Evolutionary conservation across 2,329 filamentous ascomycete genomes (phyloP), one percentile per base, ranked within the genome.

Genomic region (Alternaria novae-zelandiae): DNA sequence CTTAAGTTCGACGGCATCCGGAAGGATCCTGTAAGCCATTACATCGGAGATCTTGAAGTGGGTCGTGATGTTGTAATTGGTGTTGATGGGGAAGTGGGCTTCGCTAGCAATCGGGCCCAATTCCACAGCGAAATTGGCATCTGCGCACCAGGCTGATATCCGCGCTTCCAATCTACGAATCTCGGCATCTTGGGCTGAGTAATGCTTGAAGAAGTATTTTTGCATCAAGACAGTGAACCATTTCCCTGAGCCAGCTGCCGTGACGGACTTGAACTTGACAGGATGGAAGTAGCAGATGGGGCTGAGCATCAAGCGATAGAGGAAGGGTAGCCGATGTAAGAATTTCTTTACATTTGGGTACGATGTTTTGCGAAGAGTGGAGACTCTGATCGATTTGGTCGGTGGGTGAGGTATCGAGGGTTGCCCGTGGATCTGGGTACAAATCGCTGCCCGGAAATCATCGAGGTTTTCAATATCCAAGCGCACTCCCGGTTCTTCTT

Each of bases 241-340:
- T 58, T 81, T 80, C 0, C 85, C 85, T 7, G 85, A 86, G 0
- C 83, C 82, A 6, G 83, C 83, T 2, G 82, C 81, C 25, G 81
- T 85, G 50, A 87, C 78, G 0, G 84, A 86, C n/a, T 78, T 72
- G 63, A 87, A 83, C 45, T 75, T 78, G 53, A 87, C 80, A 0
- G 84, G 82, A 63, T 87, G 85, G 61, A 87, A 86, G 66, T 87
- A 86, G 63, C 81, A 82, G 5, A 87, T 72, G 0, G 84, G 82
- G 23, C 79, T 82, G 1, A 87, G 79, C 6, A 86, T 79, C 0
- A 84, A 65, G 15, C 85, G 81, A 8, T 84, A 79, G 3, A 86
- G 77, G 57, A 86, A 80, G 0, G 85, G 85, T 5, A 86, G 70
- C 10, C 84, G 79, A 70, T 86, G 85, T 21, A 86, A 54, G 61